A percentile compares a stretch with the other conserved stretches of the same genome.
Evolutionary conservation across 129 eudicot genomes (phyloP).

Genomic region (Artemisia tridentata): DNA sequence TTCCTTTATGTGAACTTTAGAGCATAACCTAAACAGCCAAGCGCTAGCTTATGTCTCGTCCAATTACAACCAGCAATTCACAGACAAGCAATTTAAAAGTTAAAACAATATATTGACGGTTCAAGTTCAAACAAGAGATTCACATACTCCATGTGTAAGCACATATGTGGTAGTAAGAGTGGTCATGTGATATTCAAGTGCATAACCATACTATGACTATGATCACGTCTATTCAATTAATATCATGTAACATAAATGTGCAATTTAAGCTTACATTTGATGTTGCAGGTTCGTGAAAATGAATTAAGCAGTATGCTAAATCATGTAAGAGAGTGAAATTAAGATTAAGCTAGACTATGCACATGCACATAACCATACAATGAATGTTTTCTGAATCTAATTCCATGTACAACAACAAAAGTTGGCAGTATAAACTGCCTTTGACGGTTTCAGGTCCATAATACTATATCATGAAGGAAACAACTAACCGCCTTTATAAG

Average conservation of each 20-base stretch:
- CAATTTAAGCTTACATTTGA: too few relatives aligned
- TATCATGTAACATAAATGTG: not conserved
- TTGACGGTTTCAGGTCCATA: not conserved
- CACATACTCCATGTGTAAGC: not conserved
- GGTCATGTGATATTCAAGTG: not conserved
- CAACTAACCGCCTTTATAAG: too few relatives aligned
- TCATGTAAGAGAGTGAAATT: too few relatives aligned
- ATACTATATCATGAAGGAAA: not conserved
- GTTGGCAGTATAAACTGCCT: not conserved
- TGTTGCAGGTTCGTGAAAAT: not conserved
- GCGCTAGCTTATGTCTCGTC: not conserved
- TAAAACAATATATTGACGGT: not conserved
- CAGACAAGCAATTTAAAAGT: not conserved
- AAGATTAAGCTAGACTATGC: too few relatives aligned
- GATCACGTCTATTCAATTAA: not conserved
- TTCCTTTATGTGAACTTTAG: not conserved
- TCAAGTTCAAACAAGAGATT: not conserved
- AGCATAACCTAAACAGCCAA: not conserved
- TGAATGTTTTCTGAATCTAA: not conserved
- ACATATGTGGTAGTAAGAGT: not conserved
- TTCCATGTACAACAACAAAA: not conserved
- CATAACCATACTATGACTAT: not conserved
- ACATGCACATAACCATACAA: too few relatives aligned
- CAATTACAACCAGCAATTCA: not conserved
- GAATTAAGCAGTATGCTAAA: too few relatives aligned